Evolutionary conservation across 495 filamentous ascomycete genomes (phyloP).

Genomic region (Thozetella sp.): DNA sequence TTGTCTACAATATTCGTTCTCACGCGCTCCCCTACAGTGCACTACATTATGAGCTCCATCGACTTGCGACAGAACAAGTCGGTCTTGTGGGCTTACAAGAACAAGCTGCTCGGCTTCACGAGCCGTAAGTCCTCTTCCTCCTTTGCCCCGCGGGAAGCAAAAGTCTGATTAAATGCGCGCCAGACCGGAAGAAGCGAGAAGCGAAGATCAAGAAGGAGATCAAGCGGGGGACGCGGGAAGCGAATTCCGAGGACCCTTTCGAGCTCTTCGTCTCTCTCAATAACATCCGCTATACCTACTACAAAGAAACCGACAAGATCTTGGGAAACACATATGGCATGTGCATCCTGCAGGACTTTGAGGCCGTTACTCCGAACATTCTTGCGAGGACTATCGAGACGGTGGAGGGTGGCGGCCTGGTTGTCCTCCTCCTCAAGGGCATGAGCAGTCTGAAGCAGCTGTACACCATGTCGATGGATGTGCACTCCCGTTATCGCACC

Average conservation of each 20-base stretch:
- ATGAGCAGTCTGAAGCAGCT: slow-evolving; percentile 98
- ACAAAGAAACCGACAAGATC: slow-evolving; percentile 99
- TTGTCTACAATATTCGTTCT: not conserved
- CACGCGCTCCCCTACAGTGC: slow-evolving; percentile 44
- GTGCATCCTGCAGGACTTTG: slow-evolving; percentile 98
- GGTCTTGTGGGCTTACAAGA: slow-evolving; percentile 99
- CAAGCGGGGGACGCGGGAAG: slow-evolving; percentile 90
- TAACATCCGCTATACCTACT: slow-evolving; percentile 98
- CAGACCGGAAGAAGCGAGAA: slow-evolving; percentile 92
- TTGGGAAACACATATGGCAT: slow-evolving; percentile 98
- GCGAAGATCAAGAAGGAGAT: slow-evolving; percentile 98
- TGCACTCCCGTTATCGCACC: slow-evolving; percentile 94
- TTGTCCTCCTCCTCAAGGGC: slow-evolving; percentile 87
- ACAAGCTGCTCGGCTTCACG: slow-evolving; percentile 92
- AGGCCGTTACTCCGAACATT: slow-evolving; percentile 95
- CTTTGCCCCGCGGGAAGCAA: not conserved
- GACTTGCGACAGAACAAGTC: slow-evolving; percentile 96
- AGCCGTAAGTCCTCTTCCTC: slow-evolving; percentile 31
- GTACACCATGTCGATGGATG: slow-evolving; percentile 97
- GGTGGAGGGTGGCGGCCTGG: slow-evolving; percentile 93
- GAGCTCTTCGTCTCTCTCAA: slow-evolving; percentile 96
- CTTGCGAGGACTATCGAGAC: slow-evolving; percentile 95
- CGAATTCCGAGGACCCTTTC: slow-evolving; percentile 96
- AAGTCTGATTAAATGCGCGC: slow-evolving; percentile 32
- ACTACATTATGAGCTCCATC: slow-evolving; percentile 88